Evolutionary conservation across 306 rosid genomes (phyloP).

Genomic region (Quercus bicolor): DNA sequence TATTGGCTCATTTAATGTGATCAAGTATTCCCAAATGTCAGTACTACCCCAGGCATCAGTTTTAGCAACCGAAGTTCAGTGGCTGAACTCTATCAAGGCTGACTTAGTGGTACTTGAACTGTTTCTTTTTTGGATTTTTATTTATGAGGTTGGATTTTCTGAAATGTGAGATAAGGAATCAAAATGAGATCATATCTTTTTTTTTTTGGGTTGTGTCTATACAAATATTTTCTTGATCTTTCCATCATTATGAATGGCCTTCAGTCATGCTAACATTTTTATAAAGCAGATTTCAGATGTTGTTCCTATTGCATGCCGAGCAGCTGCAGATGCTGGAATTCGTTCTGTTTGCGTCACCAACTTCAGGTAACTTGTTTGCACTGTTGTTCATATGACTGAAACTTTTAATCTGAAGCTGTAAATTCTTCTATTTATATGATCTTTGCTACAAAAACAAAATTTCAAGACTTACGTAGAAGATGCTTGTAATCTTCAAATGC

Average conservation of each 20-base stretch:
- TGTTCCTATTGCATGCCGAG: slow-evolving; percentile 94
- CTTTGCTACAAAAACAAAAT: too few relatives aligned
- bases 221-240: too few relatives aligned
- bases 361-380: slow-evolving; percentile 56
- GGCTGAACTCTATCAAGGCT: slow-evolving; percentile 87
- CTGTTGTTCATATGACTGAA: neutral
- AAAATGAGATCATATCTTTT: too few relatives aligned
- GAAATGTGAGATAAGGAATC: neutral
- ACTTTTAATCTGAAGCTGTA: neutral
- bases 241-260: too few relatives aligned
- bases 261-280: slow-evolving; percentile 2
- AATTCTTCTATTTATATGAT: neutral
- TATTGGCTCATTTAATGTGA: neutral
- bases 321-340: slow-evolving; percentile 98
- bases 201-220: neutral
- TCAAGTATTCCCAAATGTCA: neutral
- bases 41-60: slow-evolving; percentile 76
- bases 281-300: slow-evolving; percentile 81
- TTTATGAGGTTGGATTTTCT: neutral
- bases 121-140: neutral
- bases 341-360: slow-evolving; percentile 94
- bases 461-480: too few relatives aligned
- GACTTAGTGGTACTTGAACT: slow-evolving; percentile 74
- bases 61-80: slow-evolving; percentile 68
- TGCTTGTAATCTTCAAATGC: too few relatives aligned